Base-by-base conservation (phyloP, 2,329 filamentous ascomycete genomes). In the Xylaria polymorpha region DNA sequence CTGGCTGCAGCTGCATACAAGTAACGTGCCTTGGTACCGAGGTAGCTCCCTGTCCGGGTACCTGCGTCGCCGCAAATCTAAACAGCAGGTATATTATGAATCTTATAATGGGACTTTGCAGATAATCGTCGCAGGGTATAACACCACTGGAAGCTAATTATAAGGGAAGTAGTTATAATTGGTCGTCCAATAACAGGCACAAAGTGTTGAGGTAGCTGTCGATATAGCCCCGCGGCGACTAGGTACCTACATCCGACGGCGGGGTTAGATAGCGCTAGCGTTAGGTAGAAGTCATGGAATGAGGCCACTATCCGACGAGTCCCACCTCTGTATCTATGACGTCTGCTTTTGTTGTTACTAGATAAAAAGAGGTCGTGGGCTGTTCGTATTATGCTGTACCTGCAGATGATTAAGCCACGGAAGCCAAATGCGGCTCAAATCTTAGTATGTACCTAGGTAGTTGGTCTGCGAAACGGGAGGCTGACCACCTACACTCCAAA, bases 391-490 rank as follows among this genome's bases (percentile, higher is more conserved):
- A 14, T 53, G 8, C 50, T 32, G 48, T 51, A 51, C 48, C 48
- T 51, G 48, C 48, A 51, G 48, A 32, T 32, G 29, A 53, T 53
- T 25, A 35, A 53, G 50, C 50, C 50, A 53, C 25, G 18, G 32
- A 53, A 53, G 50, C 50, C 50, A 53, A 53, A n/a, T 32, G 50
- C 50, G 50, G 25, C 50, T 53, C 50, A 32, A 32, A 32, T 32
- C 25, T 53, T 9, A 22, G 29, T n/a, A n/a, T n/a, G n/a, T n/a
- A n/a, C n/a, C n/a, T n/a, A n/a, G n/a, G n/a, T 53, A 32, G 29
- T n/a, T 32, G 7, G 15, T 35, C 50, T 29, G 25, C 25, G 4
- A 4, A 29, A 4, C 25, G 4, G 25, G 25, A 29, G 25, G 25
- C 25, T 29, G 4, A 4, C 25, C 4, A 4, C 4, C 2, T 29